phyloP scores from a whole-genome alignment of 2,329 filamentous ascomycete species.

The Fusarium sambucinum region DNA sequence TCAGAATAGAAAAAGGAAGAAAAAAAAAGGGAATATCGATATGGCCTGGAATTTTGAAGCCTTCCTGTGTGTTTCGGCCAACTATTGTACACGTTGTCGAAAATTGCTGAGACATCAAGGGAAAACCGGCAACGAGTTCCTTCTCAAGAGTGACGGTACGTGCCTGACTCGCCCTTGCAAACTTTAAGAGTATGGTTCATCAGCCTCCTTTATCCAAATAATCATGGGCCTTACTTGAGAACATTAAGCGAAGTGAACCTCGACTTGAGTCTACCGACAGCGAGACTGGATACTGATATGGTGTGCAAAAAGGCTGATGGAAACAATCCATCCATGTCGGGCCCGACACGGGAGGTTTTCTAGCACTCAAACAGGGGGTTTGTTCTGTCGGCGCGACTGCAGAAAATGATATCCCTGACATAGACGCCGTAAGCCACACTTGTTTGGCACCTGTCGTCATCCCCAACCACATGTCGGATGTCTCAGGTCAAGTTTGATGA shows the following conservation, averaged over 20 bases:
- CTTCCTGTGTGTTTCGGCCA: conserved; percentile 3
- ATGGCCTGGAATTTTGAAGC: background rate
- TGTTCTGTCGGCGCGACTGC: conserved; percentile 9
- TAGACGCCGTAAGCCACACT: conserved; percentile 8
- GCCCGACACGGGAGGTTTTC: conserved; percentile 3
- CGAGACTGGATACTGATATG: conserved; percentile 1
- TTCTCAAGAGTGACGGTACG: conserved; percentile 14
- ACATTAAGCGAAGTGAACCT: conserved; percentile 7
- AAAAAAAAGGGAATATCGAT: background rate
- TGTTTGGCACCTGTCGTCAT: conserved; percentile 29
- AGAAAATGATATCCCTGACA: conserved; percentile 12
- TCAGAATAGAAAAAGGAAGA: background rate
- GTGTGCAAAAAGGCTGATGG: background rate
- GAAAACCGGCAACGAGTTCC: background rate
- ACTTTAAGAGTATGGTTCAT: conserved; percentile 1
- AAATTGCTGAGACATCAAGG: conserved; percentile 12
- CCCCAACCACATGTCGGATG: conserved; percentile 27
- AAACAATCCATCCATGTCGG: conserved; percentile 9
- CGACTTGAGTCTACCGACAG: conserved; percentile 3
- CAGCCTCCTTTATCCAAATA: conserved; percentile 27
- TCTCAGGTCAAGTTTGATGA: conserved; percentile 42
- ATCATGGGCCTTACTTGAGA: conserved; percentile 20
- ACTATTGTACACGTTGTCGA: conserved; percentile 1
- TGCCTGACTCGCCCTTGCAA: conserved; percentile 35
- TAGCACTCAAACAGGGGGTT: conserved; percentile 2